phyloP scores from a whole-genome alignment of 2,329 filamentous ascomycete genomes.

The Apiospora rasikravindrae region DNA sequence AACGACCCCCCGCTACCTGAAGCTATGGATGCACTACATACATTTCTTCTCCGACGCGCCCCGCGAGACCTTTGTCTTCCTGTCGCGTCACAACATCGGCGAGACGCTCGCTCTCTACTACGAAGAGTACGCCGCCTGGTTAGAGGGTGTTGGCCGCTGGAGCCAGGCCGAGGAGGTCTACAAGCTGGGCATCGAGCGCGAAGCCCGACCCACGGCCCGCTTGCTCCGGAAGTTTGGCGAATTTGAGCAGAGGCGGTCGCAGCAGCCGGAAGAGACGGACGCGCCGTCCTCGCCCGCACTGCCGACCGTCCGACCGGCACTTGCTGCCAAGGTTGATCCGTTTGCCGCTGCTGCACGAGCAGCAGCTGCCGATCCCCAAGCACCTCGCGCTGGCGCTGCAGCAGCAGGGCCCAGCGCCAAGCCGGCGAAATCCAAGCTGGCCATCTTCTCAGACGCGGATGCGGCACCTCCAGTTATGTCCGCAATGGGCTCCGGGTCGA shows the following conservation, averaged over 20 bases:
- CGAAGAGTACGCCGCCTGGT: slow-evolving; percentile 93
- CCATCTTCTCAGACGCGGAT: slow-evolving; percentile 85
- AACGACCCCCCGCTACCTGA: slow-evolving; percentile 95
- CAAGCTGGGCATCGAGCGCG: slow-evolving; percentile 83
- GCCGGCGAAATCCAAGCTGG: slow-evolving; percentile 78
- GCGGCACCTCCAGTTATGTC: slow-evolving; percentile 62
- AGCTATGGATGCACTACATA: slow-evolving; percentile 94
- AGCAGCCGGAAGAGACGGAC: slow-evolving; percentile 62
- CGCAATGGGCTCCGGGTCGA: slow-evolving; percentile 58
- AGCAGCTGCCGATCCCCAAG: slow-evolving; percentile 66
- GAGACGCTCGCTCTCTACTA: slow-evolving; percentile 90
- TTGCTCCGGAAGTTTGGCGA: slow-evolving; percentile 89
- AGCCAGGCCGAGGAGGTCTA: slow-evolving; percentile 94
- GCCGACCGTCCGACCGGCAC: slow-evolving; percentile 79
- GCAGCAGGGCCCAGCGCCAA: slow-evolving; percentile 61
- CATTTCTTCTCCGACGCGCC: slow-evolving; percentile 91
- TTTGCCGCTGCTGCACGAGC: slow-evolving; percentile 65
- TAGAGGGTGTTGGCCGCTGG: slow-evolving; percentile 85
- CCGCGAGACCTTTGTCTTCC: slow-evolving; percentile 88
- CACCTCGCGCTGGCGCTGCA: slow-evolving; percentile 56
- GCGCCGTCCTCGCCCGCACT: slow-evolving; percentile 87
- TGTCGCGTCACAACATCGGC: slow-evolving; percentile 86
- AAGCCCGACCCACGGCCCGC: slow-evolving; percentile 81
- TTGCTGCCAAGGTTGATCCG: slow-evolving; percentile 85
- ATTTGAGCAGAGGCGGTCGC: slow-evolving; percentile 80